phyloP scores from a whole-genome alignment of 169 alveolate genomes.

The Toxoplasma gondii region DNA sequence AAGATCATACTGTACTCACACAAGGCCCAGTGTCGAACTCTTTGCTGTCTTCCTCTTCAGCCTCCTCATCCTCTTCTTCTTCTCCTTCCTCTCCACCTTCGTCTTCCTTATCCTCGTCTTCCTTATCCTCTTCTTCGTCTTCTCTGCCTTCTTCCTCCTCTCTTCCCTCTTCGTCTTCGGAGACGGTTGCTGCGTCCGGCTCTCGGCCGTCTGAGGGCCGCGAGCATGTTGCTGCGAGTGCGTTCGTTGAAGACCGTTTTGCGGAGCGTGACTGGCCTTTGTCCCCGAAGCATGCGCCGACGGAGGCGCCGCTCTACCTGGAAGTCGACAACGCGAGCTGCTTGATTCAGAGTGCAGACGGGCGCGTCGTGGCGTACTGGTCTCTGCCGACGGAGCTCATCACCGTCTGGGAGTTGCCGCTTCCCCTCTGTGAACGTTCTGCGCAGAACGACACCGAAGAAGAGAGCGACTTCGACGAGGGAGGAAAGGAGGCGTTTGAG shows the following conservation, averaged over 20 bases:
- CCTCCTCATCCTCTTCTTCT: background rate
- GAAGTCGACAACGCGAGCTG: slow-evolving; percentile 51
- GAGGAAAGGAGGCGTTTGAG: background rate
- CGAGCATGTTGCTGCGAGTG: no score
- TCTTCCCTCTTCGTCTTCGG: background rate
- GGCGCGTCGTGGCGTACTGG: slow-evolving; percentile 41
- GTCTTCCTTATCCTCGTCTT: background rate
- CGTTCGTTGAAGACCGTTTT: background rate
- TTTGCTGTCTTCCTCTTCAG: no score
- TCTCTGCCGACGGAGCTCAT: slow-evolving; percentile 60
- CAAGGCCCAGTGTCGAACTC: no score
- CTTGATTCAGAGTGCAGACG: slow-evolving; percentile 63
- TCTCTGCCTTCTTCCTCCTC: background rate
- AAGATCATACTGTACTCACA: no score
- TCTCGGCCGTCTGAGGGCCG: no score
- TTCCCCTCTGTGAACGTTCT: background rate
- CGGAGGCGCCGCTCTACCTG: background rate
- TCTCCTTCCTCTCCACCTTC: background rate
- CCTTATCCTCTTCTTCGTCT: background rate
- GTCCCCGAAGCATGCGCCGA: background rate
- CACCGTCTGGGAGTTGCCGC: slow-evolving; percentile 49
- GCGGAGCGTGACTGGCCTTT: background rate
- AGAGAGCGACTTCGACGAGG: background rate
- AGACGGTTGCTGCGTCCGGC: no score
- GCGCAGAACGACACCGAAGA: background rate